These are phyloP conservation scores for Quercus berberidifolia DNA, from an alignment of 306 rosid genomes.

Conservation along the genomic window DNA sequence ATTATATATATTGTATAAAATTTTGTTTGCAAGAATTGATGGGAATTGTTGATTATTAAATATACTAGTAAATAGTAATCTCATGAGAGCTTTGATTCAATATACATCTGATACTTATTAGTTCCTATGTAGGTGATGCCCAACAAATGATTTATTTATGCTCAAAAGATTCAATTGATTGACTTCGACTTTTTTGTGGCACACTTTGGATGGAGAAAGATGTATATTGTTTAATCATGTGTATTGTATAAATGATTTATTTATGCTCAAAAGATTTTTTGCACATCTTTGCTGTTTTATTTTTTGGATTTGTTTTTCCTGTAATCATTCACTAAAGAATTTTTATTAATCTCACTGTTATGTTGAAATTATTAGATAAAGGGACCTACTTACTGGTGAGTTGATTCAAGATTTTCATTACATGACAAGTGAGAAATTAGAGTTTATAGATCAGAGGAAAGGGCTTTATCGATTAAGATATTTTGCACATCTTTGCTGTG, in stretches of 20 bases:
- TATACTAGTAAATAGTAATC: background rate
- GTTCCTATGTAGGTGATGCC: background rate
- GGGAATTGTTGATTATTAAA: background rate
- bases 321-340: background rate
- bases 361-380: slow-evolving; percentile 50
- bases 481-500: background rate
- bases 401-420: slow-evolving; percentile 68
- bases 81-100: too few relatives aligned
- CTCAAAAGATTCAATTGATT: too few relatives aligned
- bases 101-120: background rate
- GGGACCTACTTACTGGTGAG: slow-evolving; percentile 68
- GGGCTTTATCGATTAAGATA: slow-evolving; percentile 50
- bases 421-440: slow-evolving; percentile 52
- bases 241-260: too few relatives aligned
- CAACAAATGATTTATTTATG: too few relatives aligned
- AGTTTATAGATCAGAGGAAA: slow-evolving; percentile 50
- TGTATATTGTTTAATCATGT: background rate
- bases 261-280: too few relatives aligned
- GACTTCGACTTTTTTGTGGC: background rate
- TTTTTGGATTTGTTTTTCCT: background rate
- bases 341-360: background rate
- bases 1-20: too few relatives aligned
- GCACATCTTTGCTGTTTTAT: background rate
- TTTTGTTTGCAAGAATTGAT: background rate
- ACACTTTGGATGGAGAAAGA: background rate